Base-by-base conservation (phyloP, 192 early-diverging fungal genomes). In the Glomus cerebriforme region DNA sequence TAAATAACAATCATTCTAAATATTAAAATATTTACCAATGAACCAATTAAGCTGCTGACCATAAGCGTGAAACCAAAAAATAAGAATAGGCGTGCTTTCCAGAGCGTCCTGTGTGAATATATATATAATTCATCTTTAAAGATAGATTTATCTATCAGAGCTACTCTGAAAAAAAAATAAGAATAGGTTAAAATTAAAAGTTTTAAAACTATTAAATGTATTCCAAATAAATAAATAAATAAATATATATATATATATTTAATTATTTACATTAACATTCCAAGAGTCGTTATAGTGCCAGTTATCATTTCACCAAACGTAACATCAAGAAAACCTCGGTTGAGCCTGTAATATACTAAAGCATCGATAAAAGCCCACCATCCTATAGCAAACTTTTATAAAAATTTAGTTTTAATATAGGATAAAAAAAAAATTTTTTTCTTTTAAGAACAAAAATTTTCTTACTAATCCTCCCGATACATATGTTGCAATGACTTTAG, bases 231-330 rank as follows among this genome's bases (percentile, higher is more conserved):
- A 10, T 9, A 43, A 12, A n/a, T n/a, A n/a, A n/a, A n/a, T n/a
- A n/a, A n/a, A n/a, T n/a, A n/a, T n/a, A n/a, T n/a, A n/a, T n/a
- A n/a, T n/a, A n/a, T n/a, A n/a, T n/a, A n/a, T n/a, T n/a, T n/a
- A n/a, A n/a, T n/a, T 58, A 59, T 3, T 58, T 58, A 73, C 72
- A 73, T 2, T 15, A 73, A 32, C 72, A 73, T 73, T 73, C 72
- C 72, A 19, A 73, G 13, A 7, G 72, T 73, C 7, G 72, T 32
- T 49, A 73, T 22, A 58, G 59, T 10, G 5, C 72, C 72, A 34
- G 27, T 31, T 8, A 73, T 58, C 6, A n/a, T 24, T 19, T 73
- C 72, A 31, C 19, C 71, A 9, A 59, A 0, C 5, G 47, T 17
- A 59, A 73, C 49, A 0, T 1, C 3, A 65, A 31, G 10, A 19